Evolutionary conservation across 2,329 filamentous ascomycete genomes (phyloP).

Genomic region (Arthrocladium fulminans): DNA sequence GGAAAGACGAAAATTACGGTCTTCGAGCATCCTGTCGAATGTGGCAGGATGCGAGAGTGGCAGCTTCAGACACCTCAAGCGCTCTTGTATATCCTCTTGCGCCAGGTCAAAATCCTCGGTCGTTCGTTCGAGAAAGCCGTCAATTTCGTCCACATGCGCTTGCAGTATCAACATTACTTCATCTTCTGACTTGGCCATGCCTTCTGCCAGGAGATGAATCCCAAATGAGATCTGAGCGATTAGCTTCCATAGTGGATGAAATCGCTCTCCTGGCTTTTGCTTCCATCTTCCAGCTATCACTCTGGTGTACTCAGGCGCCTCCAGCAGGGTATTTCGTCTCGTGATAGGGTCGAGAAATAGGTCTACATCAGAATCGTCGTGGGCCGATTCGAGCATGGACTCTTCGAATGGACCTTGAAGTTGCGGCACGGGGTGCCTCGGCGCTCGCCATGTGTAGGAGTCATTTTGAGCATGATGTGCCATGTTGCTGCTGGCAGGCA

Average conservation of each 20-base stretch:
- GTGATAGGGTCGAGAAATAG: constrained; percentile 32
- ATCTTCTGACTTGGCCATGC: constrained; percentile 76
- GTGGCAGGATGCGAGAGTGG: constrained; percentile 73
- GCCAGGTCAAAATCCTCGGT: constrained; percentile 77
- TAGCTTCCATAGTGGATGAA: constrained; percentile 83
- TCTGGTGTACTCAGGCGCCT: constrained; percentile 58
- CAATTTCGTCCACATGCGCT: constrained; percentile 85
- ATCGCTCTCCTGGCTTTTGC: constrained; percentile 62
- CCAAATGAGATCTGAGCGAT: constrained; percentile 90
- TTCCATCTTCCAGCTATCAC: constrained; percentile 69
- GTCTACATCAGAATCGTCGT: constrained; percentile 22
- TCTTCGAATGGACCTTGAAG: constrained; percentile 39
- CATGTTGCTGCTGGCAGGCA: neutral
- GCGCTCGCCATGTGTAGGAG: constrained; percentile 19
- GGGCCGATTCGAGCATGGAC: constrained; percentile 33
- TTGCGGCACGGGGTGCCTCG: constrained; percentile 34
- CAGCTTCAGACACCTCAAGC: constrained; percentile 69
- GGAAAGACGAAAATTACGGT: constrained; percentile 69
- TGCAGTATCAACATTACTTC: constrained; percentile 86
- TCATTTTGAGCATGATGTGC: neutral
- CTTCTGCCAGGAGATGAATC: constrained; percentile 75
- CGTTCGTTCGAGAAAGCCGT: constrained; percentile 78
- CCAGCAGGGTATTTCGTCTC: constrained; percentile 59
- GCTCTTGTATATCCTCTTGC: constrained; percentile 66
- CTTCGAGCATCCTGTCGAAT: constrained; percentile 81